Evolutionary conservation across 805 yeast species (phyloP).

Genomic region (Nakazawaea ernobii): DNA sequence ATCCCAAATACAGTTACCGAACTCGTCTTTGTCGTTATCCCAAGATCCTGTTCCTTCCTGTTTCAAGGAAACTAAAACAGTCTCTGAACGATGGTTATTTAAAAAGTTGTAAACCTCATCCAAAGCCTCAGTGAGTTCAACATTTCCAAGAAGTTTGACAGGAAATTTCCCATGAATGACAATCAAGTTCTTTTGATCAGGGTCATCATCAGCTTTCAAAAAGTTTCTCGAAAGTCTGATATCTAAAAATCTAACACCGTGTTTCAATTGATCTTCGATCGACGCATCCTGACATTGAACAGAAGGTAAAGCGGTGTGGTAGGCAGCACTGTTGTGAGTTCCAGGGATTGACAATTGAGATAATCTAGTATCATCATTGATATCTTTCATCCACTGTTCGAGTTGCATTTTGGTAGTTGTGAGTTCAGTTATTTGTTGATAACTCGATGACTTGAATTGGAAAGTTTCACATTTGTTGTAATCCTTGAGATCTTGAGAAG

Average conservation of each 20-base stretch:
- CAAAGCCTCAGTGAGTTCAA: conserved; percentile 44
- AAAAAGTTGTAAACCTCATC: conserved; percentile 57
- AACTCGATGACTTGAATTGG: no score
- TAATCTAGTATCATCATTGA: conserved; percentile 45
- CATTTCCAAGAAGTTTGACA: conserved; percentile 53
- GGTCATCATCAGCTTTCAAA: conserved; percentile 37
- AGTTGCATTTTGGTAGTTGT: conserved; percentile 2
- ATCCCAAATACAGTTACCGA: conserved; percentile 56
- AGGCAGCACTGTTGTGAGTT: conserved; percentile 82
- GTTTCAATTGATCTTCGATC: conserved; percentile 53
- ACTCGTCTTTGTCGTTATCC: conserved; percentile 60
- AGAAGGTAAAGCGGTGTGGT: conserved; percentile 63
- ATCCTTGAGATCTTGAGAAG: neutral
- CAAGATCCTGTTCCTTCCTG: conserved; percentile 69
- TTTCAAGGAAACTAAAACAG: conserved; percentile 62
- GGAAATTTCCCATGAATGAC: conserved; percentile 77
- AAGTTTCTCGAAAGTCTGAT: conserved; percentile 57
- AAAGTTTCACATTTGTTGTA: neutral
- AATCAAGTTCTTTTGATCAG: conserved; percentile 45
- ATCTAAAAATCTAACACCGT: conserved; percentile 76
- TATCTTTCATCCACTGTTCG: conserved; percentile 44
- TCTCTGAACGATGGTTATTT: conserved; percentile 46
- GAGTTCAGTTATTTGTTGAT: neutral
- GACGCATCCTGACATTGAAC: conserved; percentile 70
- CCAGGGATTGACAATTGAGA: conserved; percentile 66